phyloP scores from a whole-genome alignment of 805 yeast species.

The Candida hungchunana region DNA sequence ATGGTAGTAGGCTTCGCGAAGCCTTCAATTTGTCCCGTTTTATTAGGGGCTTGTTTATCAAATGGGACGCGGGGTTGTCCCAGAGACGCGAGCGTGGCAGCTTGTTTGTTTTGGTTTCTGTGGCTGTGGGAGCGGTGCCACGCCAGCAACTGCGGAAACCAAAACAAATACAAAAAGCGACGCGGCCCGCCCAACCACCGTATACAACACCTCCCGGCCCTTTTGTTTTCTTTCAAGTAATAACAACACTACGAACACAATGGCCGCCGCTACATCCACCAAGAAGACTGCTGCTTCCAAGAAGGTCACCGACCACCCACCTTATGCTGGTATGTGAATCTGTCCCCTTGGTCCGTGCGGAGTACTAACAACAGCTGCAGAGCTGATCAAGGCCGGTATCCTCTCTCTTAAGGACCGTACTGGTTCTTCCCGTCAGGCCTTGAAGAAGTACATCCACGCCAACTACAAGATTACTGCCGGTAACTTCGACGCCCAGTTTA shows the following conservation, averaged over 20 bases:
- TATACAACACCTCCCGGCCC: background rate
- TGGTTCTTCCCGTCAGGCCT: conserved; percentile 82
- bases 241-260: conserved; percentile 8
- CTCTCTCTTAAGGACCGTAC: conserved; percentile 70
- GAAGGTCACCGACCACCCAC: conserved; percentile 26
- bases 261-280: conserved; percentile 22
- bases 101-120: conserved; percentile 9
- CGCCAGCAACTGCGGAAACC: conserved; percentile 9
- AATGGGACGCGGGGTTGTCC: conserved; percentile 3
- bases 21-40: too few species aligned
- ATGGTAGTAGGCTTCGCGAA: background rate
- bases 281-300: conserved; percentile 18
- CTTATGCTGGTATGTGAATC: conserved; percentile 27
- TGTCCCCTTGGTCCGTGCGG: too few species aligned
- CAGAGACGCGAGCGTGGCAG: conserved; percentile 4
- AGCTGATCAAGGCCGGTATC: conserved; percentile 52
- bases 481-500: conserved; percentile 73
- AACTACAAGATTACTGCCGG: conserved; percentile 54
- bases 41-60: conserved; percentile 3
- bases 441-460: conserved; percentile 75
- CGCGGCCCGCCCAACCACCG: conserved; percentile 9
- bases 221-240: background rate
- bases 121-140: background rate
- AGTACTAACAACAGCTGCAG: conserved; percentile 17
- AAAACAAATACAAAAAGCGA: conserved; percentile 16